Evolutionary conservation across 768 basidiomycete species (phyloP), one percentile per base, ranked within the genome.

Genomic region (Rhizopogon vinicolor): DNA sequence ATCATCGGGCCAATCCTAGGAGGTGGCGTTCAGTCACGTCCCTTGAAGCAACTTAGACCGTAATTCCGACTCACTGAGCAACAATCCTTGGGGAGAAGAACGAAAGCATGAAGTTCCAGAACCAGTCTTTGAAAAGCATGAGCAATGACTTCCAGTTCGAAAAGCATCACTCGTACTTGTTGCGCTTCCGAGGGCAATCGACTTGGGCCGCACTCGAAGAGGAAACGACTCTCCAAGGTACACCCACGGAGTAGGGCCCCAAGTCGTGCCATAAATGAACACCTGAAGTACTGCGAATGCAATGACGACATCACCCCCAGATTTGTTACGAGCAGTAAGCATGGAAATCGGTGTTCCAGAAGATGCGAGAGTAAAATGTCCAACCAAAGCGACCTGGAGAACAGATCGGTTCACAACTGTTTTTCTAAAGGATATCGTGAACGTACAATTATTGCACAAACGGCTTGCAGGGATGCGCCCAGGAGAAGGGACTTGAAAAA

Each of bases 211-310:
- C 44, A 92, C 86, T 45, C 88, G 84, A 22, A 91, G 81, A 13
- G 89, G 90, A 80, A 91, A 91, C 18, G 83, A 85, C 74, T 91
- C 88, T 51, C 87, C 87, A 33, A 89, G 78, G 62, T 88, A 88
- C 6, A 88, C 87, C 83, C 83, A 85, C 60, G 86, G 86, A 35
- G 81, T 85, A 7, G 86, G 85, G 12, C 87, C 88, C 87, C 87
- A 91, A 72, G 87, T 89, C 57, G 85, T 78, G 2, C 81, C 82
- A 68, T 80, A 91, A 9, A 80, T 78, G 61, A 85, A 82, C 28
- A 91, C 86, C 51, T 91, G 88, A 25, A 90, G 69, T n/a, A 91
- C 79, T 0, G 86, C 89, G 61, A 91, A 90, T 0, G 87, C 78
- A 58, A 92, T 88, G 37, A 89, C 72, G 0, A 78, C 76, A 54